Evolutionary conservation across 768 basidiomycete species (phyloP), one percentile per base, ranked within the genome.

Genomic region (Mycena rebaudengoi): DNA sequence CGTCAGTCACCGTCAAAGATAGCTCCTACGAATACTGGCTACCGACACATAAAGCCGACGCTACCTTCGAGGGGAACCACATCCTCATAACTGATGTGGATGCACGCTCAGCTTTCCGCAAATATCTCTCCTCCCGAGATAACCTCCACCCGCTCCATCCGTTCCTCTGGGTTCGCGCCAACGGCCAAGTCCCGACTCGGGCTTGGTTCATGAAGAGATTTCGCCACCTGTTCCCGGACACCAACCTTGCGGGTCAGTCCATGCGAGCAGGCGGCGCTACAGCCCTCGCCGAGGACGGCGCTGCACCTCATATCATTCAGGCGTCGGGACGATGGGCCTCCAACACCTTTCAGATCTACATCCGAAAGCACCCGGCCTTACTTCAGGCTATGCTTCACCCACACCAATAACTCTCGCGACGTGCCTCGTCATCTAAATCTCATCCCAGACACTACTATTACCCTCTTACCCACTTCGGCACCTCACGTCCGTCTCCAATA

Each of bases 201-300:
- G 12, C 60, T 0, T 79, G 76, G 77, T 77, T 77, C 62, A 46
- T 66, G 2, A 16, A 13, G 0, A 65, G 68, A 4, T 41, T 79
- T 2, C 54, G 46, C 1, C 5, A 12, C 4, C 26, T 67, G 12
- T 68, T 75, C 48, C 67, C 68, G 0, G 29, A 49, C 23, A 43
- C 40, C 29, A 39, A 48, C 48, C 25, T 73, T 26, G 44, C 64
- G 0, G 78, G 75, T 11, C 76, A 79, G 41, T 77, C 74, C 1
- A 21, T 78, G 39, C 76, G 73, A 26, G 58, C 77, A 16, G 77
- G 79, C 0, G 76, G 78, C 10, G 77, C 79, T 0, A 81, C 79
- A 1, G 65, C 58, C 13, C 64, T 75, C 3, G 79, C 79, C 0
- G 54, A 54, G 13, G 45, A 44, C 1, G 77, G 79, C 0, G 60